A percentile compares a stretch with the other conserved stretches of the same genome.
These are phyloP conservation scores for Kodamaea hsintzibuensis DNA, from an alignment of 805 yeast species.

Conservation along the genomic window DNA sequence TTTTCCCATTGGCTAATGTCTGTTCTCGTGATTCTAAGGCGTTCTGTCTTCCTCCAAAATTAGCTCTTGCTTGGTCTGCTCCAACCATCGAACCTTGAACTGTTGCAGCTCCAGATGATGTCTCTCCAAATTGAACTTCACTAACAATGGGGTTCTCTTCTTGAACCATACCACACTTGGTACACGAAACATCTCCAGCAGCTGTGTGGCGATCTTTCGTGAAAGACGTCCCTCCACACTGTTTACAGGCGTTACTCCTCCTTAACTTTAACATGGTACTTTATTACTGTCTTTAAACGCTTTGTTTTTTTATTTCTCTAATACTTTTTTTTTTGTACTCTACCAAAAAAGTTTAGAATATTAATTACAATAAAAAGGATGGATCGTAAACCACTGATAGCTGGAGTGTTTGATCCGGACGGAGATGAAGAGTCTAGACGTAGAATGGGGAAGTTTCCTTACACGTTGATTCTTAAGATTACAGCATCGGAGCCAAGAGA, in stretches of 20 bases:
- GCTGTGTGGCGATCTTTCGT: slow-evolving; percentile 26
- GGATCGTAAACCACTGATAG: not conserved
- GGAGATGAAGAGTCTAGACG: not conserved
- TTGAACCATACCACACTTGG: slow-evolving; percentile 78
- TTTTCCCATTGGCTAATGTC: slow-evolving; percentile 80
- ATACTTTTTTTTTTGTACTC: not conserved
- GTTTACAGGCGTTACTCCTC: slow-evolving; percentile 17
- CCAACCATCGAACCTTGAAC: slow-evolving; percentile 94
- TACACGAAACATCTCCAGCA: slow-evolving; percentile 79
- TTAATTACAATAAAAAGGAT: no score
- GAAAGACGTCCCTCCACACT: slow-evolving; percentile 27
- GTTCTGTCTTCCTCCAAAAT: slow-evolving; percentile 64
- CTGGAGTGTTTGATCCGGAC: not conserved
- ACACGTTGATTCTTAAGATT: slow-evolving; percentile 30
- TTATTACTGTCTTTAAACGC: not conserved
- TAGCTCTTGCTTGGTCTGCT: slow-evolving; percentile 78
- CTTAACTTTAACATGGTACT: not conserved
- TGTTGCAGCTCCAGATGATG: slow-evolving; percentile 89
- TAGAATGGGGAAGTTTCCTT: slow-evolving; percentile 16
- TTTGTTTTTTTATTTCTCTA: not conserved
- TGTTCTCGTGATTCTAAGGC: slow-evolving; percentile 87
- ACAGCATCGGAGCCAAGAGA: slow-evolving; percentile 54
- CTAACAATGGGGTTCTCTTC: slow-evolving; percentile 95
- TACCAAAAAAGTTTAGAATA: no score
- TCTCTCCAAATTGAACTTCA: slow-evolving; percentile 92